Evolutionary conservation across 2,329 filamentous ascomycete genomes (phyloP).

Genomic region (Daldinia eschscholtzii): DNA sequence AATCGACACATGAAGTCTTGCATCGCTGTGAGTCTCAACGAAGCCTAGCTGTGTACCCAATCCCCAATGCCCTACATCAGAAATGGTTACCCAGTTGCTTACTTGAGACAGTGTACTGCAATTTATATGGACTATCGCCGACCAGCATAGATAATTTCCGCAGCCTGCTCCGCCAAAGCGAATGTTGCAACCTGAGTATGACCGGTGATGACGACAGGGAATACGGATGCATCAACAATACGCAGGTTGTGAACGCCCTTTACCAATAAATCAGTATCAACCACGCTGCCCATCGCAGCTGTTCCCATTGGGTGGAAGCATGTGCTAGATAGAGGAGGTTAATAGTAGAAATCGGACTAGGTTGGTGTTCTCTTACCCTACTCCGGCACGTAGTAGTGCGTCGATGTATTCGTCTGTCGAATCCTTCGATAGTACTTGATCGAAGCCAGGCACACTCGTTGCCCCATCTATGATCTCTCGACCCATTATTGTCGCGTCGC

Average conservation of each 20-base stretch:
- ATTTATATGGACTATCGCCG: background rate
- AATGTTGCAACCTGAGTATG: slow-evolving; percentile 64
- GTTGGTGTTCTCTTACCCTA: slow-evolving; percentile 21
- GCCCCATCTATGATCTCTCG: slow-evolving; percentile 49
- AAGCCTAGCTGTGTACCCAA: background rate
- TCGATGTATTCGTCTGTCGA: slow-evolving; percentile 40
- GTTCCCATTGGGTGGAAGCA: slow-evolving; percentile 51
- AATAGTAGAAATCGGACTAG: background rate
- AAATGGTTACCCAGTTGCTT: background rate
- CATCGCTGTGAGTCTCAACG: background rate
- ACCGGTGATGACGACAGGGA: slow-evolving; percentile 56
- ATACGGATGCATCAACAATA: slow-evolving; percentile 55
- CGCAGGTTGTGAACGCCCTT: slow-evolving; percentile 55
- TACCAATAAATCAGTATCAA: slow-evolving; percentile 53
- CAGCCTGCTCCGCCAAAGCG: slow-evolving; percentile 70
- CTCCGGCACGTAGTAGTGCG: slow-evolving; percentile 26
- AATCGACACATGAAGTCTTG: background rate
- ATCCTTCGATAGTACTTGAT: slow-evolving; percentile 20
- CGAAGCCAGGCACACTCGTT: slow-evolving; percentile 39
- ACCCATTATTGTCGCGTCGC: slow-evolving; percentile 38
- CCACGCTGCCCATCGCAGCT: slow-evolving; percentile 53
- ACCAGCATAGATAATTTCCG: slow-evolving; percentile 59
- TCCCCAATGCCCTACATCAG: background rate
- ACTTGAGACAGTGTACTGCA: background rate
- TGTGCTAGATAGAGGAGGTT: slow-evolving; percentile 26